Evolutionary conservation across 768 basidiomycete genomes (phyloP).

Genomic region (Amanita rimosa): DNA sequence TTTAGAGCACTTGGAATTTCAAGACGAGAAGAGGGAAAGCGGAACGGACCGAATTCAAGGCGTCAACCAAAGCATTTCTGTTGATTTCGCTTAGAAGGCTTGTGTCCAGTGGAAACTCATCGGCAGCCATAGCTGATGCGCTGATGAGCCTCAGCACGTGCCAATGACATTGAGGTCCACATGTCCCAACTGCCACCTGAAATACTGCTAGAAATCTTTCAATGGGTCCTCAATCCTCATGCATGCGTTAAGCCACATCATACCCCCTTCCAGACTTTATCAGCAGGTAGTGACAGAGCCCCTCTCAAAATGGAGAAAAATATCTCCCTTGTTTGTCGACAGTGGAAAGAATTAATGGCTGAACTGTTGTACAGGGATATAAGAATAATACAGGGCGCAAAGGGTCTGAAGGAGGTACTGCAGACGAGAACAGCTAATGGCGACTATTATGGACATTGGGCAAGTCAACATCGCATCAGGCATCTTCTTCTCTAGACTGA

Average conservation of each 20-base stretch:
- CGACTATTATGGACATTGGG: slow-evolving; percentile 18
- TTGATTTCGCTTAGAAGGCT: slow-evolving; percentile 67
- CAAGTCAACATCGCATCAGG: slow-evolving; percentile 9
- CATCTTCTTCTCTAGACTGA: not conserved
- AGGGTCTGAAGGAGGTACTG: slow-evolving; percentile 17
- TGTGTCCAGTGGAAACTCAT: slow-evolving; percentile 36
- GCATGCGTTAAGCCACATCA: slow-evolving; percentile 18
- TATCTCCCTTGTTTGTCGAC: slow-evolving; percentile 44
- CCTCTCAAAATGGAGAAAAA: slow-evolving; percentile 23
- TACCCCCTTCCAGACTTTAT: slow-evolving; percentile 31
- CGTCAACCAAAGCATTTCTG: slow-evolving; percentile 71
- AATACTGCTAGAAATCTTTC: slow-evolving; percentile 42
- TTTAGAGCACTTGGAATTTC: slow-evolving; percentile 1
- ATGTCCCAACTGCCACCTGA: slow-evolving; percentile 32
- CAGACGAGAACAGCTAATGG: slow-evolving; percentile 17
- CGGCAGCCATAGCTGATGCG: not conserved
- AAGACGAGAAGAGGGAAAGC: not conserved
- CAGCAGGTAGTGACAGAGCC: slow-evolving; percentile 16
- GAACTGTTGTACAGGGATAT: slow-evolving; percentile 45
- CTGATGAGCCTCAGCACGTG: not conserved
- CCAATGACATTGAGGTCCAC: slow-evolving; percentile 10
- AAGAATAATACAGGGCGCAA: slow-evolving; percentile 25
- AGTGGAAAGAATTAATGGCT: slow-evolving; percentile 39
- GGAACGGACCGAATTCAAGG: slow-evolving; percentile 63
- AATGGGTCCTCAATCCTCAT: slow-evolving; percentile 25